Conservation (phyloP, 805 yeast species). For the Candida jianshihensis region DNA sequence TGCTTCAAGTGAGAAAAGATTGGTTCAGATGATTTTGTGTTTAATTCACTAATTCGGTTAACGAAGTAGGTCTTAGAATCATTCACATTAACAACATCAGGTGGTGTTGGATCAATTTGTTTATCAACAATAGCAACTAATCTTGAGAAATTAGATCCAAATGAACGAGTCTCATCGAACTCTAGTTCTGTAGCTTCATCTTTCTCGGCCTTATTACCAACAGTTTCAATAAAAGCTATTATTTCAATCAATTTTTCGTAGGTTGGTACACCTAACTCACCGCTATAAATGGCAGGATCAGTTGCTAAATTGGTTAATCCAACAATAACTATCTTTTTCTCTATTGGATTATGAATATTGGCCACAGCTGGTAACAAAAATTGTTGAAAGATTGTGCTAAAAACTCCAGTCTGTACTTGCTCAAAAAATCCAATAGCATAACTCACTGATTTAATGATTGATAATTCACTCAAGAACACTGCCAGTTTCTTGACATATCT, state of each 20-base stretch:
- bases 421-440: constrained; percentile 64
- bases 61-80: constrained; percentile 15
- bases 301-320: constrained; percentile 42
- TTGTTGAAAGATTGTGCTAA: constrained; percentile 39
- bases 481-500: constrained; percentile 68
- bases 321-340: constrained; percentile 45
- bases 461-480: constrained; percentile 49
- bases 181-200: constrained; percentile 38
- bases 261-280: constrained; percentile 34
- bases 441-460: constrained; percentile 37
- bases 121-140: constrained; percentile 54
- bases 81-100: constrained; percentile 9
- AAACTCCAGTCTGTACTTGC: constrained; percentile 59
- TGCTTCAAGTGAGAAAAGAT: constrained; percentile 15
- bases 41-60: constrained; percentile 13
- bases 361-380: constrained; percentile 35
- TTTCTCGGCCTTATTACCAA: constrained; percentile 24
- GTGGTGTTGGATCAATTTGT: constrained; percentile 57
- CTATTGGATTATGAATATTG: constrained; percentile 42
- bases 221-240: constrained; percentile 30
- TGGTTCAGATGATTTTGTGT: constrained; percentile 12
- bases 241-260: constrained; percentile 37
- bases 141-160: constrained; percentile 81
- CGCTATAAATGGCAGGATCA: constrained; percentile 27
- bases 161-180: constrained; percentile 66